Evolutionary conservation across 352 stramenopile genomes (phyloP), one percentile per base, ranked within the genome.

Genomic region (Phytophthora agathidicida): DNA sequence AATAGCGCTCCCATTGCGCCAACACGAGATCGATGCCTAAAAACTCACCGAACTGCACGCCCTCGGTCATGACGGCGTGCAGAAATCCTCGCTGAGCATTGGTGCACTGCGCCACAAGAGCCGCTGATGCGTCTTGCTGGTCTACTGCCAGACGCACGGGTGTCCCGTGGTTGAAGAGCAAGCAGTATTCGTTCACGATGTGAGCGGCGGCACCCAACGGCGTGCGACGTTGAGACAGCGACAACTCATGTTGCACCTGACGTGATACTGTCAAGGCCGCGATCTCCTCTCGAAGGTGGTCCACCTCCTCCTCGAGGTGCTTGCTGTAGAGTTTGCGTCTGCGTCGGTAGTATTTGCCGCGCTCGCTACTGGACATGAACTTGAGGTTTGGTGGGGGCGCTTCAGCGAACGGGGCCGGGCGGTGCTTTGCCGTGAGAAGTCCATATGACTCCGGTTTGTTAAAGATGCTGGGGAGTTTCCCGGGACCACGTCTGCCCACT

Each of bases 351-450:
- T 86, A 80, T 56, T 89, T 89, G 16, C 75, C 73, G 3, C 79
- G 76, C 46, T 89, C 79, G 49, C 79, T 89, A 49, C 86, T 88
- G 49, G 53, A 73, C 78, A 88, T 85, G 53, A 58, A 24, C 55
- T 78, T 77, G 36, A 83, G 50, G 50, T 75, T 59, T 38, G 68
- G 41, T 28, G 54, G 61, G 0, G 54, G 35, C 1, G 26, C 1
- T 1, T 51, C 41, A 3, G 48, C 24, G 17, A 48, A 60, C 23
- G 39, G 36, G 3, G 43, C 24, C 4, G 43, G 16, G 9, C 54
- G 43, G 6, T 17, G 17, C 31, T 33, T 54, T 13, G 36, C 19
- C 36, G n/a, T 43, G 36, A 0, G 36, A 8, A 8, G 26, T 8
- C 26, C 26, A 13, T 32, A 7, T 30, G 6, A 51, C 30, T 2